These are phyloP conservation scores for Pythium angustatum DNA, from an alignment of 352 stramenopile genomes.

Conservation along the genomic window DNA sequence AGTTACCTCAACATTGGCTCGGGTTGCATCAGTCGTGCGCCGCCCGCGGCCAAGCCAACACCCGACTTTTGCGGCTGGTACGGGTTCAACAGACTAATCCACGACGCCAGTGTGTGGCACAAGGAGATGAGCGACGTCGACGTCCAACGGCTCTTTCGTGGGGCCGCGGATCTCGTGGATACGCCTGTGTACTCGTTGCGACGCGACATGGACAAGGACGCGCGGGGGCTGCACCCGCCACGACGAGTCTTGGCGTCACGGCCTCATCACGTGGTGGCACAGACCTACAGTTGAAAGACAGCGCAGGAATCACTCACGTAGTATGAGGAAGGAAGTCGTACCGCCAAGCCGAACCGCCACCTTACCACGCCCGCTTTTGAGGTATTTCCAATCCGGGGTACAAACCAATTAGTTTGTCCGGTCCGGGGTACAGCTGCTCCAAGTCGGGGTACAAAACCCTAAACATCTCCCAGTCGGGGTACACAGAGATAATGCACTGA, in stretches of 20 bases:
- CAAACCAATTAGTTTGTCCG: no score
- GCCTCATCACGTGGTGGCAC: constrained; percentile 62
- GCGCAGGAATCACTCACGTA: no score
- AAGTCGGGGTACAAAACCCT: no score
- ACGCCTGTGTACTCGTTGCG: constrained; percentile 56
- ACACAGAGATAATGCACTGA: not conserved
- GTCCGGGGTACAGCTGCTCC: no score
- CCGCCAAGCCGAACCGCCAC: no score
- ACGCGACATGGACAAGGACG: constrained; percentile 33
- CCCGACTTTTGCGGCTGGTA: constrained; percentile 71
- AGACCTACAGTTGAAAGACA: constrained; percentile 58
- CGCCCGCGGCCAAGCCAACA: constrained; percentile 48
- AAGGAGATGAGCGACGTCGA: constrained; percentile 46
- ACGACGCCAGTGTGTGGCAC: constrained; percentile 60
- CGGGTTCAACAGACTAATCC: constrained; percentile 64
- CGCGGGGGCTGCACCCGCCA: constrained; percentile 34
- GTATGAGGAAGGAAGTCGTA: no score
- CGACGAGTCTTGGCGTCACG: constrained; percentile 52
- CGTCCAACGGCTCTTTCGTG: constrained; percentile 67
- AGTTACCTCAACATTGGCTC: constrained; percentile 57
- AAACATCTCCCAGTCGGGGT: not conserved
- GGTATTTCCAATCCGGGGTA: no score
- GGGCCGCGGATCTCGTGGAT: constrained; percentile 49
- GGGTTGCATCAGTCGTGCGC: constrained; percentile 56
- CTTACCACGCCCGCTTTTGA: no score